These are phyloP conservation scores for Tuber calosporum DNA, from an alignment of 495 filamentous ascomycete genomes.

Conservation along the genomic window DNA sequence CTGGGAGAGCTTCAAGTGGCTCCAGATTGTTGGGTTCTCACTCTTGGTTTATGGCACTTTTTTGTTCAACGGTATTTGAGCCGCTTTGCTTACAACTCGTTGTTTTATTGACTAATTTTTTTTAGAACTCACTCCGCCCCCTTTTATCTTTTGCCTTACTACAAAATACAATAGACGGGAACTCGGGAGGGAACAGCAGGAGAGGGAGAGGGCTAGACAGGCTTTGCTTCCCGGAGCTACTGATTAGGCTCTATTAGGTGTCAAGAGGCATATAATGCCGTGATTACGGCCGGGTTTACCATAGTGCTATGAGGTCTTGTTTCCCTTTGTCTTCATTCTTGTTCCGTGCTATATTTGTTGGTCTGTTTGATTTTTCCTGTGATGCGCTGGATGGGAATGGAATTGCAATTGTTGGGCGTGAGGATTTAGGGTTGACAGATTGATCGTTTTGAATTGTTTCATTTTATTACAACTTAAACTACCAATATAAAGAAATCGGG, in stretches of 20 bases:
- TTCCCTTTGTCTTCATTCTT: not conserved
- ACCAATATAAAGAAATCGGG: not conserved
- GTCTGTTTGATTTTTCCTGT: not conserved
- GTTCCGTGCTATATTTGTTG: not conserved
- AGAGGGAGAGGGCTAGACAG: slow-evolving; percentile 3
- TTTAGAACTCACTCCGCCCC: slow-evolving; percentile 1
- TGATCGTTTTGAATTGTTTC: not conserved
- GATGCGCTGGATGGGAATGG: not conserved
- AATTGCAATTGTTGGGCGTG: not conserved
- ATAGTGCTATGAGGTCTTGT: not conserved
- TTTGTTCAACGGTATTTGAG: slow-evolving; percentile 67
- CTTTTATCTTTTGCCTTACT: not conserved
- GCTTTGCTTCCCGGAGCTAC: not conserved
- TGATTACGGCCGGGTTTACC: not conserved
- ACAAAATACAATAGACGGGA: not conserved
- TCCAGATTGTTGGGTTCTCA: slow-evolving; percentile 82
- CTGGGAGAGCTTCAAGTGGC: slow-evolving; percentile 97
- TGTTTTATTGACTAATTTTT: not conserved
- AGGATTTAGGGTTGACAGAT: not conserved
- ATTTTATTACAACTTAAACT: not conserved
- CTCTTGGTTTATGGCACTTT: slow-evolving; percentile 95
- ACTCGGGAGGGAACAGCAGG: not conserved
- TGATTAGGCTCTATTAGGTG: not conserved
- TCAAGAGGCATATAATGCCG: not conserved
- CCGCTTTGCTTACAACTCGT: not conserved